phyloP scores from a whole-genome alignment of 2,329 filamentous ascomycete genomes.

The Byssochlamys sp. region DNA sequence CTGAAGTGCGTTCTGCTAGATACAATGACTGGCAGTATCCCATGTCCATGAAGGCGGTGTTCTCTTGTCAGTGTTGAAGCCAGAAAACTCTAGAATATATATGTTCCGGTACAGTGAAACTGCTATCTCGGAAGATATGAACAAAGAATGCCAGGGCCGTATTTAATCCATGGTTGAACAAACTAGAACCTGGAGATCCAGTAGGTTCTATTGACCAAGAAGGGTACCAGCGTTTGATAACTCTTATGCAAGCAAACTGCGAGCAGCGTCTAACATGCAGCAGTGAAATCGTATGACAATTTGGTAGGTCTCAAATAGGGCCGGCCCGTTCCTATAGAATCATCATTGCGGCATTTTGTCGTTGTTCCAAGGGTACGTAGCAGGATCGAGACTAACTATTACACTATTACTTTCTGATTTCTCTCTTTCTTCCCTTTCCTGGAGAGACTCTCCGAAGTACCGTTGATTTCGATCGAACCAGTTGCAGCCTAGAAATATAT shows the following conservation, averaged over 20 bases:
- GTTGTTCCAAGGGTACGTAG: neutral
- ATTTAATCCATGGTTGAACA: too few species aligned
- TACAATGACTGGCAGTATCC: neutral
- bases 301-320: too few species aligned
- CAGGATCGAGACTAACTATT: neutral
- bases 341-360: neutral
- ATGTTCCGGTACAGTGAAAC: neutral
- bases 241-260: too few species aligned
- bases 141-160: neutral
- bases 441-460: too few species aligned
- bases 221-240: too few species aligned
- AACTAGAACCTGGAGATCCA: too few species aligned
- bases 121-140: neutral
- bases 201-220: too few species aligned
- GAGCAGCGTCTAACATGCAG: too few species aligned
- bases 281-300: too few species aligned
- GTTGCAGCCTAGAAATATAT: too few species aligned
- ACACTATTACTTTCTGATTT: neutral
- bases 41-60: neutral
- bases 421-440: too few species aligned
- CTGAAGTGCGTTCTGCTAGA: neutral
- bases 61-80: neutral
- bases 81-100: neutral
- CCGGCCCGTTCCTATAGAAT: neutral
- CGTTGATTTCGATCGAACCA: too few species aligned